Base-by-base conservation (phyloP, 495 filamentous ascomycete genomes). In the Poronia punctata region DNA sequence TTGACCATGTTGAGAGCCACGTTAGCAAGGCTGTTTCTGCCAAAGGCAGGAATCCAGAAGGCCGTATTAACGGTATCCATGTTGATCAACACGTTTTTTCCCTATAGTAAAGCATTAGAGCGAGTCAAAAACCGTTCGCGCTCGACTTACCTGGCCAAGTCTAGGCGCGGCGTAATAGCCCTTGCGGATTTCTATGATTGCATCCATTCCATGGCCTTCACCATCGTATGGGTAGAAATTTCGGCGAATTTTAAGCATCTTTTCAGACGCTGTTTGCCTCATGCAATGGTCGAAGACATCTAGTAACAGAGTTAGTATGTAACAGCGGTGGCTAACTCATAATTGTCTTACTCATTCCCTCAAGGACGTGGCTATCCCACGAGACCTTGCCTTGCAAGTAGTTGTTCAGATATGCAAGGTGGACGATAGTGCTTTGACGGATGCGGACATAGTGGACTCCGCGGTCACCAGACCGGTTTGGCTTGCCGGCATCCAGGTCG, bases 251-350 rank as follows among this genome's bases (percentile, higher is more conserved):
- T 73, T 64, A 1, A 75, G 70, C 52, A 80, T 80, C 5, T 66
- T 59, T 45, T 73, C 65, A 0, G 78, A 78, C 0, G 92, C 87
- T 2, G 55, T 62, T 61, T 94, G 80, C 9, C 90, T 86, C 25
- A 98, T 61, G 14, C 86, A 64, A 55, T 98, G 92, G 46, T 98
- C 90, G 2, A 97, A 66, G 60, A 95, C 93, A 57, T 83, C 75
- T 58, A 70, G 3, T 11, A 23, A 35, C 15, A 39, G 16, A 34
- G 34, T 66, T 40, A 66, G 50, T 39, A 15, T 32, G 30, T 5
- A 20, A 17, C 16, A 24, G 35, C 3, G 7, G n/a, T 2, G 11
- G 5, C 2, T 33, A 10, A 9, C 16, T 16, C 10, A 20, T 7
- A 14, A 16, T 5, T 12, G n/a, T 5, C 67, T 62, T 66, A 81